Conservation (phyloP, 1,284 basidiomycete species). For the Trichosporon sp. region DNA sequence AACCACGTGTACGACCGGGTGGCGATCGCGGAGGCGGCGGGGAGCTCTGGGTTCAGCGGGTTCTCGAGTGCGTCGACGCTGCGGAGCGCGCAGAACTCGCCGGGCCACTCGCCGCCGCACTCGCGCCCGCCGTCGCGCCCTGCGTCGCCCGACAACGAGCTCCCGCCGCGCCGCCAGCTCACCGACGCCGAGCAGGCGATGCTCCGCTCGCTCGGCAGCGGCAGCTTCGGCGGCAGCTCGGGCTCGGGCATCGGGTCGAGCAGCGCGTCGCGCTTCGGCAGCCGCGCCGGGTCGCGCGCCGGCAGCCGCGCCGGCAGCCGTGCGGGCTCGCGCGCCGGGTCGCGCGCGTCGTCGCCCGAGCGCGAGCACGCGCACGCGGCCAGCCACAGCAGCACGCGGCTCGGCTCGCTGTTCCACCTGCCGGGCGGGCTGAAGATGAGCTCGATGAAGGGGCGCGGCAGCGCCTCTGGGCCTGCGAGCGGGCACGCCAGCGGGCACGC, state of each 20-base stretch:
- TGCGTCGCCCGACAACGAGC: constrained; percentile 17
- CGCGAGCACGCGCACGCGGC: constrained; percentile 17
- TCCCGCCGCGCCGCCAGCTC: constrained; percentile 54
- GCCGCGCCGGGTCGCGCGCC: constrained; percentile 15
- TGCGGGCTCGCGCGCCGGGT: constrained; percentile 50
- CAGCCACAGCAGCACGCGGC: not conserved
- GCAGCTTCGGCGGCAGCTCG: constrained; percentile 1
- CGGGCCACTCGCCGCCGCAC: constrained; percentile 34
- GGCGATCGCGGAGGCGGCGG: constrained; percentile 64
- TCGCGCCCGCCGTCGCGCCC: constrained; percentile 32
- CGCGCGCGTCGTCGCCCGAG: constrained; percentile 52
- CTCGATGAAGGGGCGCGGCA: not conserved
- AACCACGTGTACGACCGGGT: constrained; percentile 85
- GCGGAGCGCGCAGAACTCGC: constrained; percentile 26
- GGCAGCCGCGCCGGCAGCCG: constrained; percentile 28
- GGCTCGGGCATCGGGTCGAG: not conserved
- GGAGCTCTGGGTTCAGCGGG: constrained; percentile 29
- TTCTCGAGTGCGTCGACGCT: constrained; percentile 15
- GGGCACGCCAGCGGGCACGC: not conserved
- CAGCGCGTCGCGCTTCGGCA: constrained; percentile 10
- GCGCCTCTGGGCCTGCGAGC: not conserved
- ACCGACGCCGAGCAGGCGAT: constrained; percentile 72
- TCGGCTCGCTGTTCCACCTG: constrained; percentile 23
- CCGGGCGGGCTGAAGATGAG: constrained; percentile 21
- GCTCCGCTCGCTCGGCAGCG: constrained; percentile 59